Conservation (phyloP, 192 early-diverging fungal species). For the Mortierella antarctica region DNA sequence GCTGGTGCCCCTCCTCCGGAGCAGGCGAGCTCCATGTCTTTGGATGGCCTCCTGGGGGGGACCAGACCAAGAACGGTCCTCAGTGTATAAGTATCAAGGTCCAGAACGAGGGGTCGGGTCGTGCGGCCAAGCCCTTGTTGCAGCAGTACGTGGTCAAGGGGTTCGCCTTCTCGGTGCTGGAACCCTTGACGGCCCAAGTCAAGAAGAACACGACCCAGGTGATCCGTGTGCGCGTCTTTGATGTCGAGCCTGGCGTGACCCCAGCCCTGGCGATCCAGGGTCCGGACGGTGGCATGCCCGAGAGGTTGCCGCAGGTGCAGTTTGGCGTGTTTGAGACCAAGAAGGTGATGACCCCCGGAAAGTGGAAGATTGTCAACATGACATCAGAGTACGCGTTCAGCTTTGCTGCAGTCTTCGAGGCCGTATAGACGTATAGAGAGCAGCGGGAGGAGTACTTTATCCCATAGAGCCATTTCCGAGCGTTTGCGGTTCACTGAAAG, state of each 20-base stretch:
- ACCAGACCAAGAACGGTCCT: conserved; percentile 53
- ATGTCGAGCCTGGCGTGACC: conserved; percentile 35
- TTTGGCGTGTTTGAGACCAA: conserved; percentile 41
- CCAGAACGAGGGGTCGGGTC: conserved; percentile 42
- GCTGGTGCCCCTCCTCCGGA: conserved; percentile 37
- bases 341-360: conserved; percentile 24
- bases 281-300: conserved; percentile 50
- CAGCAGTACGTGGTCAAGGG: conserved; percentile 53
- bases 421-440: conserved; percentile 39
- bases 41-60: conserved; percentile 54
- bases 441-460: not conserved
- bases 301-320: conserved; percentile 34
- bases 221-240: conserved; percentile 49
- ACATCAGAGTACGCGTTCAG: conserved; percentile 51
- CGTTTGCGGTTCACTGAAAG: not conserved
- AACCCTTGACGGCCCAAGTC: conserved; percentile 40
- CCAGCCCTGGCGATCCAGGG: conserved; percentile 44
- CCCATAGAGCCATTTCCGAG: not conserved
- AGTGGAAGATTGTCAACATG: conserved; percentile 54
- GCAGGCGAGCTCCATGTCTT: conserved; percentile 46
- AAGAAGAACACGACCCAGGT: conserved; percentile 26
- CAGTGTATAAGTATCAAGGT: conserved; percentile 45
- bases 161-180: conserved; percentile 48
- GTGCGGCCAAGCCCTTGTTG: conserved; percentile 39
- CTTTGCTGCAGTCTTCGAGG: conserved; percentile 52